A percentile compares a stretch with the other conserved stretches of the same genome.
phyloP scores from a whole-genome alignment of 345 rosid genomes.

The Arabidopsis suecica region DNA sequence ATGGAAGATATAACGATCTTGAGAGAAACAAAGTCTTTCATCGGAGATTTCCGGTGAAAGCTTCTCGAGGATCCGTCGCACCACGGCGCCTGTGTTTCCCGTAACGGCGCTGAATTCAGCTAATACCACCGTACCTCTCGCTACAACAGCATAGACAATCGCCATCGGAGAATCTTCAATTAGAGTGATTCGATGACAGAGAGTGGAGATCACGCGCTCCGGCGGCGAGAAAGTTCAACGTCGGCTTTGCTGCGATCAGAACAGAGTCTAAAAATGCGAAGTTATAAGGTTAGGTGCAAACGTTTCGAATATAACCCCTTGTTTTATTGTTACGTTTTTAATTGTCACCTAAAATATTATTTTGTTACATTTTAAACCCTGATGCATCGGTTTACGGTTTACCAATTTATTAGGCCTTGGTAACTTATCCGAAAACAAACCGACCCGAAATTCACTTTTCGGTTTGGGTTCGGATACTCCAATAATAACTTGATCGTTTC shows the following conservation, averaged over 20 bases:
- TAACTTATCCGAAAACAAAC: not conserved
- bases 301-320: slow-evolving; percentile 30
- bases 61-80: slow-evolving; percentile 88
- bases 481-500: not conserved
- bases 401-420: too few relatives aligned
- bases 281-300: slow-evolving; percentile 7
- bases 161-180: slow-evolving; percentile 58
- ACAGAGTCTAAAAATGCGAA: slow-evolving; percentile 18
- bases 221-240: slow-evolving; percentile 34
- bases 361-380: slow-evolving; percentile 29
- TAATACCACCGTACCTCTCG: slow-evolving; percentile 87
- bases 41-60: slow-evolving; percentile 76
- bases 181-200: not conserved
- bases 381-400: too few relatives aligned
- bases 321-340: slow-evolving; percentile 4
- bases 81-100: slow-evolving; percentile 91
- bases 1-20: slow-evolving; percentile 92
- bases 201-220: slow-evolving; percentile 25
- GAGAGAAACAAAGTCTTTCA: slow-evolving; percentile 86
- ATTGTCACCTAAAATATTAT: not conserved
- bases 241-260: slow-evolving; percentile 37
- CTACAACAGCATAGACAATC: slow-evolving; percentile 89
- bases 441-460: not conserved
- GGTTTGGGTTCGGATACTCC: not conserved
- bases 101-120: slow-evolving; percentile 98